phyloP scores from a whole-genome alignment of 2,329 filamentous ascomycete species.

The Endocalyx cinctus region DNA sequence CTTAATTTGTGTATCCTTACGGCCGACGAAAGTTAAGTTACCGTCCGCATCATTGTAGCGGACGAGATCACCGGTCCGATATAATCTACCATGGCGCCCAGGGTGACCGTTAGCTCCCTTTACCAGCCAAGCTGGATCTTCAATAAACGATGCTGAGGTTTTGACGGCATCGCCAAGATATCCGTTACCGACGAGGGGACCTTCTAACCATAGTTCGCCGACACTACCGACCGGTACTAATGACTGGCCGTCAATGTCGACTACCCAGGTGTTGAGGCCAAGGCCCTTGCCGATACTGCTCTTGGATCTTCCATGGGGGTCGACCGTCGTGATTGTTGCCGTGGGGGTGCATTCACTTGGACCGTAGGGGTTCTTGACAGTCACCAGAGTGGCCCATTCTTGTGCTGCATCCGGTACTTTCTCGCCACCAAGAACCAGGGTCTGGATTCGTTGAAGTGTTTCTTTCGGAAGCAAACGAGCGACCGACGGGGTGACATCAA shows the following conservation, averaged over 20 bases:
- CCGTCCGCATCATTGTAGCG: conserved; percentile 3
- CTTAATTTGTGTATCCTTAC: conserved; percentile 28
- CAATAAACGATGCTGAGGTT: conserved; percentile 30
- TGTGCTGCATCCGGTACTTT: conserved; percentile 22
- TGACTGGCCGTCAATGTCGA: neutral
- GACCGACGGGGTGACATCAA: conserved; percentile 18
- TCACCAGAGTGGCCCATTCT: conserved; percentile 9
- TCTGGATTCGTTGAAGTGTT: conserved; percentile 13
- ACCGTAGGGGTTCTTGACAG: conserved; percentile 11
- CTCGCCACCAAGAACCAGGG: conserved; percentile 21
- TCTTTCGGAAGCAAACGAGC: conserved; percentile 12
- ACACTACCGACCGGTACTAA: conserved; percentile 18
- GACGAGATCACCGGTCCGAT: conserved; percentile 5
- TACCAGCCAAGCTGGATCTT: conserved; percentile 35
- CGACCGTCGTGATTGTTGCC: too few relatives aligned
- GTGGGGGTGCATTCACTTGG: too few relatives aligned
- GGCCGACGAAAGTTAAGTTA: conserved; percentile 6
- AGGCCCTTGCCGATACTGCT: neutral
- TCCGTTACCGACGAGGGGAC: conserved; percentile 31
- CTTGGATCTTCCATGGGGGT: too few relatives aligned
- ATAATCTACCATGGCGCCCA: neutral
- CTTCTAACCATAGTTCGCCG: conserved; percentile 35
- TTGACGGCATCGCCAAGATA: conserved; percentile 34
- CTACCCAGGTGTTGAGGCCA: neutral
- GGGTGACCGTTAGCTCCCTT: too few relatives aligned